Evolutionary conservation across 78 protist genomes (phyloP).

Genomic region (Protostelium mycophagum): DNA sequence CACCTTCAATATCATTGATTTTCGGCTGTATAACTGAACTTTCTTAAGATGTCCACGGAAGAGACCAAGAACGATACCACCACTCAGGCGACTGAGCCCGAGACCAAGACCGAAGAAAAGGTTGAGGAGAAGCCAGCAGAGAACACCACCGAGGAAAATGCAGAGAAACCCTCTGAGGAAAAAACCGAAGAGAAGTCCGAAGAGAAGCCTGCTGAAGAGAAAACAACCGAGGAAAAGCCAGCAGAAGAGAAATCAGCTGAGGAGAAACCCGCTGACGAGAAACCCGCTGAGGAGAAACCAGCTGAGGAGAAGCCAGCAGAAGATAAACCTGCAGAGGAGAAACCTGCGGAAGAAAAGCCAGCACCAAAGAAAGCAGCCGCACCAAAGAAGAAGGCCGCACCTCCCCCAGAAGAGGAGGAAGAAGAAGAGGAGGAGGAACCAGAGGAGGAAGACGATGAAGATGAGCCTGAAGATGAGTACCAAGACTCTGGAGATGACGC

Average conservation of each 20-base stretch:
- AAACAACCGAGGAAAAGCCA: not conserved
- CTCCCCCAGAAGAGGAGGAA: not conserved
- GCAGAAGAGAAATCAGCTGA: not conserved
- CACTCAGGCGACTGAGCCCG: not conserved
- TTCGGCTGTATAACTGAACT: too few relatives aligned
- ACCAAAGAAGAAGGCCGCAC: conserved; percentile 1
- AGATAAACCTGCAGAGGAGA: not conserved
- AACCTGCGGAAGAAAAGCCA: not conserved
- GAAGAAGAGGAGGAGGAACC: not conserved
- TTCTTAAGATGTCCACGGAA: not conserved
- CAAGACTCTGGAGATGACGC: conserved; percentile 2
- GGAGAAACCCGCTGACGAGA: too few relatives aligned
- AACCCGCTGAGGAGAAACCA: not conserved
- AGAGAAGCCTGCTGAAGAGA: not conserved
- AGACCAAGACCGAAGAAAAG: not conserved
- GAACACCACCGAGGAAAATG: too few relatives aligned
- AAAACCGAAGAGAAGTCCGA: not conserved
- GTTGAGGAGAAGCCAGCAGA: not conserved
- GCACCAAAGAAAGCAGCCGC: not conserved
- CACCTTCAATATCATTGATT: too few relatives aligned
- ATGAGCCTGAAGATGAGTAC: not conserved
- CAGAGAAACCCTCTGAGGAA: too few relatives aligned
- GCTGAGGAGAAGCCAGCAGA: not conserved
- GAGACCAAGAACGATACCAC: not conserved
- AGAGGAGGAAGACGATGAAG: not conserved